These are phyloP conservation scores for Viola pubescens DNA, from an alignment of 441 rosid species.

Conservation along the genomic window DNA sequence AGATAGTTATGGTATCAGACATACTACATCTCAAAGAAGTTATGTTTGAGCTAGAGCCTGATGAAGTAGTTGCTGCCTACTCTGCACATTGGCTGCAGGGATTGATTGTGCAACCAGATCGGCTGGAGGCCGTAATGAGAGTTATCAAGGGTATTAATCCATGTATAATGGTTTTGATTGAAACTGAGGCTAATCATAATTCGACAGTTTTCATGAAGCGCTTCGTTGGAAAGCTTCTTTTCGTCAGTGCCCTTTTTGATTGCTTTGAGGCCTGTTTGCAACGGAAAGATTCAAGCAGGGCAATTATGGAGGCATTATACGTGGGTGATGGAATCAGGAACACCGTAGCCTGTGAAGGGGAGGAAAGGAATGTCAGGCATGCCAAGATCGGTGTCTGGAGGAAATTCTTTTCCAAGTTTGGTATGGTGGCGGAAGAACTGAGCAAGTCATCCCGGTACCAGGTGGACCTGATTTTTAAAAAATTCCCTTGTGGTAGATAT, in stretches of 20 bases:
- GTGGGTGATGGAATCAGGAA: conserved; percentile 17
- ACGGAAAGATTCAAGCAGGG: conserved; percentile 15
- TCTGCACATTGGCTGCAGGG: conserved; percentile 13
- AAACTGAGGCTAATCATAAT: conserved; percentile 31
- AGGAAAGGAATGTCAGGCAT: conserved; percentile 18
- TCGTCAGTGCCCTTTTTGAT: conserved; percentile 40
- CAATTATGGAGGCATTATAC: conserved; percentile 8
- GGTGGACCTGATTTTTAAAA: conserved; percentile 20
- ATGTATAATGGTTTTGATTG: conserved; percentile 31
- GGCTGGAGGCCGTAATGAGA: conserved; percentile 36
- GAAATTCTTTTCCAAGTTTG: conserved; percentile 21
- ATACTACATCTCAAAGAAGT: conserved; percentile 32
- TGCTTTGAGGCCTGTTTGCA: conserved; percentile 33
- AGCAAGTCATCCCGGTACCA: conserved; percentile 22
- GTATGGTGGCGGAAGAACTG: conserved; percentile 28
- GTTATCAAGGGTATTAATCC: conserved; percentile 36
- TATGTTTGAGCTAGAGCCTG: conserved; percentile 23
- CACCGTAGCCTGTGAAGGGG: conserved; percentile 25
- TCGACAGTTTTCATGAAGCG: conserved; percentile 39
- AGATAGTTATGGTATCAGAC: conserved; percentile 33
- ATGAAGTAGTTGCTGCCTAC: conserved; percentile 30
- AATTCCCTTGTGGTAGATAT: conserved; percentile 19
- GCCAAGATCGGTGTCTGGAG: conserved; percentile 31
- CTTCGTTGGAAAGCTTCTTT: conserved; percentile 42
- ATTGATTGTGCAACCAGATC: conserved; percentile 26